A percentile compares a stretch with the other conserved stretches of the same genome.
Conservation (phyloP, 2,329 filamentous ascomycete species). For the Cladobotryum protrusum region DNA sequence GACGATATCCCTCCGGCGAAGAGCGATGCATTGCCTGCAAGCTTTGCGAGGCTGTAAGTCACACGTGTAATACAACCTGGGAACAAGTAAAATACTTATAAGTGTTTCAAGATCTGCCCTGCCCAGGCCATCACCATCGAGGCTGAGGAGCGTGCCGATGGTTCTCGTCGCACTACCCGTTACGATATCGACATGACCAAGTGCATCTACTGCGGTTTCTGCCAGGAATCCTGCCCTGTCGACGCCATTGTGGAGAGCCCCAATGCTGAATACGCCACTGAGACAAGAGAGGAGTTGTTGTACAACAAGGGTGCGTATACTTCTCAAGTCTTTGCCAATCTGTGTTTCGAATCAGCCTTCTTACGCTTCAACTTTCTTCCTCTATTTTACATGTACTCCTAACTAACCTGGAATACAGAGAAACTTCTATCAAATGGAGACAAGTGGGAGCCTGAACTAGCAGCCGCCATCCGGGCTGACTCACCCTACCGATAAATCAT, state of each 20-base stretch:
- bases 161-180: slow-evolving; percentile 87
- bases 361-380: not conserved
- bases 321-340: not conserved
- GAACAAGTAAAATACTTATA: not conserved
- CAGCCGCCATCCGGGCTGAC: slow-evolving; percentile 86
- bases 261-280: slow-evolving; percentile 57
- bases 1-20: slow-evolving; percentile 94
- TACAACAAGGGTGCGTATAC: slow-evolving; percentile 74
- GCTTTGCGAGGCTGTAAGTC: slow-evolving; percentile 78
- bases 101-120: slow-evolving; percentile 65
- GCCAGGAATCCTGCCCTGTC: slow-evolving; percentile 97
- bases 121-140: slow-evolving; percentile 98
- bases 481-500: slow-evolving; percentile 71
- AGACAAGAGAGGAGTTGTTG: slow-evolving; percentile 81
- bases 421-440: slow-evolving; percentile 85
- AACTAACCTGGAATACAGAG: slow-evolving; percentile 41
- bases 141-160: slow-evolving; percentile 95
- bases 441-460: slow-evolving; percentile 97
- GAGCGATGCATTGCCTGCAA: slow-evolving; percentile 99
- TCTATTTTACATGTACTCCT: not conserved
- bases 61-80: not conserved
- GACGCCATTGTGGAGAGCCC: slow-evolving; percentile 73
- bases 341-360: not conserved
- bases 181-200: slow-evolving; percentile 99
- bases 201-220: slow-evolving; percentile 99